phyloP scores from a whole-genome alignment of 805 yeast species.

The Hanseniaspora thailandica region DNA sequence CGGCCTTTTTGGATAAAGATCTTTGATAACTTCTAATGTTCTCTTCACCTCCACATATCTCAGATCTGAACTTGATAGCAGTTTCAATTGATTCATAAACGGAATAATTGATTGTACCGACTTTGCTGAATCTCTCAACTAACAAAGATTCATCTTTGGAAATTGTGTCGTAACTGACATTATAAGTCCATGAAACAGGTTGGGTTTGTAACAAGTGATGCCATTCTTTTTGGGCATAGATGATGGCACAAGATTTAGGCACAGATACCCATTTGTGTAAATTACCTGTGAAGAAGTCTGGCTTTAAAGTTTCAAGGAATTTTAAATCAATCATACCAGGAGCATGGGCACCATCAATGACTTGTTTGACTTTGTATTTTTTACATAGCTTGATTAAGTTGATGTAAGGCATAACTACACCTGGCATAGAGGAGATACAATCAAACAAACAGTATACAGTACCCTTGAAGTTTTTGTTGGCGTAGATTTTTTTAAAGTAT shows the following conservation, averaged over 20 bases:
- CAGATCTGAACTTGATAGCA: conserved; percentile 44
- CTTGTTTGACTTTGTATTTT: conserved; percentile 37
- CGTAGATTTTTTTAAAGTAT: conserved; percentile 19
- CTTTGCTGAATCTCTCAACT: conserved; percentile 36
- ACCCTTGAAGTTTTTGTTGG: conserved; percentile 22
- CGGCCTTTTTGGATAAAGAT: conserved; percentile 36
- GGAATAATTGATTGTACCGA: conserved; percentile 42
- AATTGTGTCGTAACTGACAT: conserved; percentile 13
- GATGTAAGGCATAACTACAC: conserved; percentile 45
- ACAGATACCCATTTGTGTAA: conserved; percentile 59
- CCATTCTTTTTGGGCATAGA: conserved; percentile 44
- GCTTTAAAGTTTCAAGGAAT: conserved; percentile 32
- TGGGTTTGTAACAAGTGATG: conserved; percentile 42
- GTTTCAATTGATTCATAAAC: conserved; percentile 33
- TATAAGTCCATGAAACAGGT: conserved; percentile 42
- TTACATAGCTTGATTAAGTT: conserved; percentile 36
- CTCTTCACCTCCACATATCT: conserved; percentile 44
- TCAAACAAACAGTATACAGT: conserved; percentile 40
- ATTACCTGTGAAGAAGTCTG: conserved; percentile 53
- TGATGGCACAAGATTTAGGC: conserved; percentile 47
- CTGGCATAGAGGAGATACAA: conserved; percentile 54
- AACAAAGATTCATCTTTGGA: conserved; percentile 7
- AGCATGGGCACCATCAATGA: conserved; percentile 66
- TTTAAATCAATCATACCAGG: conserved; percentile 43
- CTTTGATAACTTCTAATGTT: conserved; percentile 39